Evolutionary conservation across 179 eudicot genomes (phyloP), one percentile per base, ranked within the genome.

Genomic region (Beta lomatogona): DNA sequence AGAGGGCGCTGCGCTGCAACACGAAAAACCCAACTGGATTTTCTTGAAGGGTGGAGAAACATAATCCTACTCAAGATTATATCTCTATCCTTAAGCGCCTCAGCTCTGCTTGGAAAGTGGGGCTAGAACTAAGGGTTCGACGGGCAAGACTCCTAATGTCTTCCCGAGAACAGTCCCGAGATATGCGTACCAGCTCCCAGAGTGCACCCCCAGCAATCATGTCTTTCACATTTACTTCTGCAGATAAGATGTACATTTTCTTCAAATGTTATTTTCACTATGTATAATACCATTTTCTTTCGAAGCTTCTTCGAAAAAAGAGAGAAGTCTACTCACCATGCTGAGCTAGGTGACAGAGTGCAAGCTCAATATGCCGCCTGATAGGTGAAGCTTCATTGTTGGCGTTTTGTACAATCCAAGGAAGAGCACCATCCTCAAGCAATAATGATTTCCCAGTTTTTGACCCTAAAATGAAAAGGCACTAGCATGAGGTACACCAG

Each of bases 171-270:
- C 99, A 97, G 81, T 97, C 99, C 4, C 97, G 90, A 11, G 98
- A 92, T 48, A 97, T 94, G 45, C 99, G 97, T 79, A 97, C 94
- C 58, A 97, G 86, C 89, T 97, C 99, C 99, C 98, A 94, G 2
- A 97, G 91, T 71, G 99, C 99, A n/a, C 99, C 99, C 61, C 95
- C 98, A 59, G 90, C 90, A 53, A 97, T 93, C 98, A 97, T 86
- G 69, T 97, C 99, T 84, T 86, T 90, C 45, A 91, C 97, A 79
- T 97, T 97, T 45, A 89, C 91, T 88, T 97, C 99, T 97, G 97
- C 82, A 79, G 57, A 19, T 6, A 16, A 41, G 9, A 5, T 4
- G 44, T 11, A 66, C 36, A 41, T 11, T 18, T 31, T 1, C 14
- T n/a, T 48, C 28, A 36, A 68, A 10, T 75, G 15, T 22, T 5